Percentiles rank a stretch among this genome's conserved stretches.
These are phyloP conservation scores for Acanthochlamys bracteata DNA, from an alignment of 106 monocot genomes.

Conservation along the genomic window DNA sequence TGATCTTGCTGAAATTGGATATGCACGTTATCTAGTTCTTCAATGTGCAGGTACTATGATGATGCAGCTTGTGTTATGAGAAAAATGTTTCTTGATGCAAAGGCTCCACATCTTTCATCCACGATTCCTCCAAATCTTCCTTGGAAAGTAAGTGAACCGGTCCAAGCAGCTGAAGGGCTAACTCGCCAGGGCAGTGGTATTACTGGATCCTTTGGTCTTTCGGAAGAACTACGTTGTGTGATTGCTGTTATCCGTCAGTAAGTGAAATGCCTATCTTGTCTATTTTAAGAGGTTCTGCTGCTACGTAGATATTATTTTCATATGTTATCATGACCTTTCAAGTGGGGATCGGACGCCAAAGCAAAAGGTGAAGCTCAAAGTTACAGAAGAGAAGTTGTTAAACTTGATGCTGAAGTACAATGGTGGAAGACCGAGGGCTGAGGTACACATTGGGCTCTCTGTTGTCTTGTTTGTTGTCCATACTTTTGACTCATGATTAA, in stretches of 20 bases:
- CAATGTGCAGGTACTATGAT: conserved; percentile 78
- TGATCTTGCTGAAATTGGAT: not conserved
- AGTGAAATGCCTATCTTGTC: conserved; percentile 15
- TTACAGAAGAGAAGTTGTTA: conserved; percentile 90
- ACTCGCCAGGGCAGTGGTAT: conserved; percentile 93
- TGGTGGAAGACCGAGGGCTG: conserved; percentile 76
- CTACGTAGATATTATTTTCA: not conserved
- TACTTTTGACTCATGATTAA: not conserved
- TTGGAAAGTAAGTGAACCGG: conserved; percentile 85
- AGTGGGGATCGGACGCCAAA: conserved; percentile 99
- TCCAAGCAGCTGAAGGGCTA: conserved; percentile 60
- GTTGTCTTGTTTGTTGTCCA: not conserved
- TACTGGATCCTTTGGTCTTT: conserved; percentile 86
- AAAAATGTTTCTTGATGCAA: conserved; percentile 97
- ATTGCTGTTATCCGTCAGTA: conserved; percentile 96
- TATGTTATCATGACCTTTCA: conserved; percentile 8
- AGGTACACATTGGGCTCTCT: conserved; percentile 31
- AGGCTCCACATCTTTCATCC: conserved; percentile 98
- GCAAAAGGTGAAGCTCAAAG: conserved; percentile 98
- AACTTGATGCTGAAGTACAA: conserved; percentile 99
- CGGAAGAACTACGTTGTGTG: conserved; percentile 96
- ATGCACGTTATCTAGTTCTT: not conserved
- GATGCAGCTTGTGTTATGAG: conserved; percentile 94
- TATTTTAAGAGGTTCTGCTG: not conserved
- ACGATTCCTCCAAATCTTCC: conserved; percentile 87